Evolutionary conservation across 108 stramenopile genomes (phyloP).

Genomic region (Parmales sp.): DNA sequence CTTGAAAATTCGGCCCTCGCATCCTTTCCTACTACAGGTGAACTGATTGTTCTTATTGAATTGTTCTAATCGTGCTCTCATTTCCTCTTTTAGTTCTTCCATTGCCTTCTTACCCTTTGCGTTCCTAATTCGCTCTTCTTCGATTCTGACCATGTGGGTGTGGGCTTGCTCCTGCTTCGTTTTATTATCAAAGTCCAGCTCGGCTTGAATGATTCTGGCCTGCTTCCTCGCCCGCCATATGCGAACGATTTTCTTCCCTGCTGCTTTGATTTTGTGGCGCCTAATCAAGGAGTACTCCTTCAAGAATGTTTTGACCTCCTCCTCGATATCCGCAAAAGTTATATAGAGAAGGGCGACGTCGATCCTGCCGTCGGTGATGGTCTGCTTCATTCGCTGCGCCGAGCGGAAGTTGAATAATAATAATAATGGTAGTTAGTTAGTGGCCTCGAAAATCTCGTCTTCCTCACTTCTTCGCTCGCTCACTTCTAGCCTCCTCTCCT

Average conservation of each 20-base stretch:
- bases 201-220: background rate
- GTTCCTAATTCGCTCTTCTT: background rate
- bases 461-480: no score
- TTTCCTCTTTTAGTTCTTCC: background rate
- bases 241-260: background rate
- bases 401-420: no score
- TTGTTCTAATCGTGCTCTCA: background rate
- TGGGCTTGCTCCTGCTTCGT: background rate
- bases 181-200: background rate
- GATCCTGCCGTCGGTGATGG: background rate
- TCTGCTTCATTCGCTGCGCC: background rate
- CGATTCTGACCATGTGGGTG: background rate
- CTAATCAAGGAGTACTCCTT: background rate
- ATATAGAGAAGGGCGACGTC: background rate
- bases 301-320: background rate
- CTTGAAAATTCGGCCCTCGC: background rate
- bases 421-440: no score
- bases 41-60: background rate
- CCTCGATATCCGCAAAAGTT: conserved; percentile 1
- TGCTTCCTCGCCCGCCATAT: background rate
- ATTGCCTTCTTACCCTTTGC: background rate
- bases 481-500: conserved; percentile 6
- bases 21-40: background rate
- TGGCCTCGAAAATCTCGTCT: no score
- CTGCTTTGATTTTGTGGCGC: background rate